These are phyloP conservation scores for Linnemannia hyalina DNA, from an alignment of 192 early-diverging fungal species.

Conservation along the genomic window DNA sequence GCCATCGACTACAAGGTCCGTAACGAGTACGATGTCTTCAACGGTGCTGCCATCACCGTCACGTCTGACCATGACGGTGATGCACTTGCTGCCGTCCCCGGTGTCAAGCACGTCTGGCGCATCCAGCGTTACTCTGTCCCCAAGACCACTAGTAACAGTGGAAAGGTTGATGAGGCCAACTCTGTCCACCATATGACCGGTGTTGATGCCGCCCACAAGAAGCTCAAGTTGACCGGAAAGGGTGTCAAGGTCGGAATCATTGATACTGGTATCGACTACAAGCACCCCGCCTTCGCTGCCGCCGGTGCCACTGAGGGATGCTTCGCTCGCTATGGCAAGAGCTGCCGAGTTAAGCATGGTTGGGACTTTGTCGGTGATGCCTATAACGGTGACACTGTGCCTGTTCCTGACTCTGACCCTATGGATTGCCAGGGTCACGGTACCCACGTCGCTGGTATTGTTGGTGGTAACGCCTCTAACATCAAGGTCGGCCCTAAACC, in stretches of 20 bases:
- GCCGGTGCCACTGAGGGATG: slow-evolving; percentile 51
- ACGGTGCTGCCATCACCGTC: slow-evolving; percentile 60
- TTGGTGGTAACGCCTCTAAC: slow-evolving; percentile 71
- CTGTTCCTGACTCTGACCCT: slow-evolving; percentile 62
- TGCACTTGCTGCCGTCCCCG: slow-evolving; percentile 27
- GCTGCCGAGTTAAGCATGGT: slow-evolving; percentile 69
- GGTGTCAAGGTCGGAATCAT: slow-evolving; percentile 69
- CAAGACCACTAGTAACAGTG: not conserved
- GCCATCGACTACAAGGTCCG: slow-evolving; percentile 36
- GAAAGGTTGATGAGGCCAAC: slow-evolving; percentile 18
- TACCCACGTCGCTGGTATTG: slow-evolving; percentile 77
- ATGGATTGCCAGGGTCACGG: slow-evolving; percentile 76
- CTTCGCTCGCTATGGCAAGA: slow-evolving; percentile 67
- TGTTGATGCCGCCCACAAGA: slow-evolving; percentile 46
- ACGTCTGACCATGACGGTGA: slow-evolving; percentile 38
- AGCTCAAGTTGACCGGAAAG: slow-evolving; percentile 43
- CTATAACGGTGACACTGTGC: slow-evolving; percentile 9
- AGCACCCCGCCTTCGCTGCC: slow-evolving; percentile 73
- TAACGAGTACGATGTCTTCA: slow-evolving; percentile 60
- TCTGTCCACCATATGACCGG: slow-evolving; percentile 61
- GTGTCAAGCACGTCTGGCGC: slow-evolving; percentile 61
- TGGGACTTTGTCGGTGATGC: slow-evolving; percentile 74
- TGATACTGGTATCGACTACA: slow-evolving; percentile 70
- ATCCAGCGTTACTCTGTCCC: slow-evolving; percentile 51
- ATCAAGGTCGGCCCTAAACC: slow-evolving; percentile 39